Conservation (phyloP, 306 rosid species). For the Cicer chorassanicum region DNA sequence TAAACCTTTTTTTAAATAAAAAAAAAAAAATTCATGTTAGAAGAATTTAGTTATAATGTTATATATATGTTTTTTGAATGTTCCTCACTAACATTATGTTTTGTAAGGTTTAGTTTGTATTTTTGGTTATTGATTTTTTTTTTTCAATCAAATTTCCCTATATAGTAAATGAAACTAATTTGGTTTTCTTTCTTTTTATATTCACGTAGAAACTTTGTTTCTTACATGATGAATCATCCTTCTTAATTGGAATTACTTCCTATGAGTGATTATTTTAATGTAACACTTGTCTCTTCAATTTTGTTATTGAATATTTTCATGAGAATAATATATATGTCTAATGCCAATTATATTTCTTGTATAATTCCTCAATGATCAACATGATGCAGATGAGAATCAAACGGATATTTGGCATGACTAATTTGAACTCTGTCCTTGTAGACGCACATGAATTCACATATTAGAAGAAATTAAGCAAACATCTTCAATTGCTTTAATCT, state of each 20-base stretch:
- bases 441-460: too few species aligned
- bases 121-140: neutral
- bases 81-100: conserved; percentile 34
- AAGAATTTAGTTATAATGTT: neutral
- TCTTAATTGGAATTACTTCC: neutral
- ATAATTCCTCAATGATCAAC: too few species aligned
- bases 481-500: too few species aligned
- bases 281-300: neutral
- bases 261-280: conserved; percentile 13
- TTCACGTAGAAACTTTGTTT: neutral
- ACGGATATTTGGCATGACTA: too few species aligned
- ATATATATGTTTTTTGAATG: conserved; percentile 9
- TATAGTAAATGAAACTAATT: neutral
- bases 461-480: too few species aligned
- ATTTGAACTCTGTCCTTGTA: too few species aligned
- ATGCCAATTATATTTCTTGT: too few species aligned
- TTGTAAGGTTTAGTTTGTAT: neutral
- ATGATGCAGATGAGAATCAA: too few species aligned
- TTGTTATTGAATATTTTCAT: too few species aligned
- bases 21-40: neutral
- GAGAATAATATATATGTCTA: too few species aligned
- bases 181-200: neutral
- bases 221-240: neutral
- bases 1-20: neutral
- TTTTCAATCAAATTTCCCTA: neutral